Conservation (phyloP, 352 stramenopile genomes). For the Phytophthora citrophthora region DNA sequence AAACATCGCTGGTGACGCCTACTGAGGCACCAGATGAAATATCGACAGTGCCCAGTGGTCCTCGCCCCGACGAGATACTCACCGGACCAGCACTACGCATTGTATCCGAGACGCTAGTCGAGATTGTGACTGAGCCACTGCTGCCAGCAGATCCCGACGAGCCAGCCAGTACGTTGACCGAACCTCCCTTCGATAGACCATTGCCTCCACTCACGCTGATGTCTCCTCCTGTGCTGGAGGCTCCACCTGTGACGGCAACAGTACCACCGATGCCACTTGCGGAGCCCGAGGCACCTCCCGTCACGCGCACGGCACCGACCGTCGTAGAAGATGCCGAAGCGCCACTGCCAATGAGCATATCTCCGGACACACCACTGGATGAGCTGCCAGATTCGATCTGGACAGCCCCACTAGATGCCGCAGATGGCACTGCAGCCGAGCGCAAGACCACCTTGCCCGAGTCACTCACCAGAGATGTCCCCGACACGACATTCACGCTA, state of each 20-base stretch:
- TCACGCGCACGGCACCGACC: conserved; percentile 14
- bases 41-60: conserved; percentile 22
- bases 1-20: conserved; percentile 14
- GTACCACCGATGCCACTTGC: conserved; percentile 15
- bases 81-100: conserved; percentile 28
- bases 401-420: conserved; percentile 22
- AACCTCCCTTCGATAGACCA: conserved; percentile 34
- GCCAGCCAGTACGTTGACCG: conserved; percentile 27
- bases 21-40: conserved; percentile 17
- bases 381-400: conserved; percentile 21
- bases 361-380: conserved; percentile 15
- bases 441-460: conserved; percentile 22
- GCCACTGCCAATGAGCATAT: conserved; percentile 21
- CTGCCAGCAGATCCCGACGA: not conserved
- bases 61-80: conserved; percentile 19
- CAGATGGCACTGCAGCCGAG: conserved; percentile 18
- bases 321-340: conserved; percentile 16
- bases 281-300: conserved; percentile 15
- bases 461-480: conserved; percentile 12
- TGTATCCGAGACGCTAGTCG: conserved; percentile 17
- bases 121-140: not conserved
- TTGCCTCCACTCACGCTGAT: conserved; percentile 17
- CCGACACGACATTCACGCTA: conserved; percentile 23
- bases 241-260: conserved; percentile 16
- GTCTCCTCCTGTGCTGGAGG: conserved; percentile 23